Evolutionary conservation across 495 filamentous ascomycete species (phyloP), one percentile per base, ranked within the genome.

Genomic region (Trichocladium antarcticum): DNA sequence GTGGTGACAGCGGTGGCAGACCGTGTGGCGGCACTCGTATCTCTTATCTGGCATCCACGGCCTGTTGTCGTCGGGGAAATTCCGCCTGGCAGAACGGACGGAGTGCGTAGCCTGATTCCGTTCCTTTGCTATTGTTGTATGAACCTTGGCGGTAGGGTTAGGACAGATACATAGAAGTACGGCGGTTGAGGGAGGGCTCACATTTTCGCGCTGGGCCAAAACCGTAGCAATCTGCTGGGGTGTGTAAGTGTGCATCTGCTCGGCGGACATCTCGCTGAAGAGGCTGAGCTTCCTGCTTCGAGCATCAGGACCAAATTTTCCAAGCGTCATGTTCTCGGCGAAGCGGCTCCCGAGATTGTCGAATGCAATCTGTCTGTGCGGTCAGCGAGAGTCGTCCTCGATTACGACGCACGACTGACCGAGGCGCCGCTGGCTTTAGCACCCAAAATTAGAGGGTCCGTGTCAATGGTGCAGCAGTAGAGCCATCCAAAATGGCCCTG

Each of bases 391-490:
- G 19, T 0, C n/a, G 7, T 11, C n/a, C 11, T 8, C 8, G 37
- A 6, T 9, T 37, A 37, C 10, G 9, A 43, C 24, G 14, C 15
- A 16, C 9, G 31, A 42, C 51, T 57, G 56, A 70, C 70, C 47
- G 31, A 38, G n/a, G 29, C 17, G 21, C 64, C 59, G n/a, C 53
- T 47, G 8, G 53, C 46, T 10, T 65, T 49, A 38, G 63, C 68
- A 15, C 70, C 62, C 34, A 68, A 51, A 16, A 73, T 59, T 6
- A 72, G 29, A n/a, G 65, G 38, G 19, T 76, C 71, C 16, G 65
- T 63, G 56, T 87, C 83, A 54, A 79, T 71, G 5, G 68, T 74
- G 58, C 85, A 89, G 37, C 68, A 59, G 51, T 83, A 88, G 17
- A 89, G 64, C 76, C 78, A 87, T 22, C 81, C 79, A 37, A 77